Conservation (phyloP, 129 eudicot genomes). For the Deinandra increscens region DNA sequence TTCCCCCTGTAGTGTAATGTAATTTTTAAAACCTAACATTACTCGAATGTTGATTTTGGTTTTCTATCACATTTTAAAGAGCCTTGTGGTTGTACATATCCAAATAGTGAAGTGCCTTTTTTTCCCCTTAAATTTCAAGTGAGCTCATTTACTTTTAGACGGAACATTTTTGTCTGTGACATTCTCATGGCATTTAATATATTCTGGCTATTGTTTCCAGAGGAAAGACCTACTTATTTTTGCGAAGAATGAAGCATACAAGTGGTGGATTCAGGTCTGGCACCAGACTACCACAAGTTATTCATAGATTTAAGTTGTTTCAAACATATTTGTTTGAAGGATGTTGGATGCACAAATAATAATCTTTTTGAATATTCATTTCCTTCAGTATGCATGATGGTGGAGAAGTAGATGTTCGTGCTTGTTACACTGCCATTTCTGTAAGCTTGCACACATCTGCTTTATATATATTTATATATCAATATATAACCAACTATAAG, state of each 20-base stretch:
- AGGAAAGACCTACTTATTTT: constrained; percentile 47
- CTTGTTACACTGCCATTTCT: constrained; percentile 94
- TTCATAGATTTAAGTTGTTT: constrained; percentile 5
- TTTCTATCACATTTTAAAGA: neutral
- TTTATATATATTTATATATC: neutral
- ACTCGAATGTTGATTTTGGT: neutral
- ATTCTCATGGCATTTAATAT: constrained; percentile 25
- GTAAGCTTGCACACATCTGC: constrained; percentile 40
- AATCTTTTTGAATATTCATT: constrained; percentile 13
- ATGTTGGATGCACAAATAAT: neutral
- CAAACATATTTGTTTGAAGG: constrained; percentile 1
- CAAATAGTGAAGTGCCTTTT: neutral
- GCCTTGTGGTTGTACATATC: constrained; percentile 2
- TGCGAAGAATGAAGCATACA: constrained; percentile 75
- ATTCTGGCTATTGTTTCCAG: constrained; percentile 36
- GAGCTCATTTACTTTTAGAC: neutral
- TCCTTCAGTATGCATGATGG: constrained; percentile 88
- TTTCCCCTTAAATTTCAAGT: neutral
- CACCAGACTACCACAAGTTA: constrained; percentile 1
- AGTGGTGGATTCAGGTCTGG: constrained; percentile 85
- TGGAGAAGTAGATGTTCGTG: constrained; percentile 97
- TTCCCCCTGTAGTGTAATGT: neutral
- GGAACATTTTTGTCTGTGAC: neutral
- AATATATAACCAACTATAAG: neutral
- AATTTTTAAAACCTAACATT: constrained; percentile 3